These are phyloP conservation scores for Talinum fruticosum DNA, from an alignment of 148 eudicot species.

Conservation along the genomic window DNA sequence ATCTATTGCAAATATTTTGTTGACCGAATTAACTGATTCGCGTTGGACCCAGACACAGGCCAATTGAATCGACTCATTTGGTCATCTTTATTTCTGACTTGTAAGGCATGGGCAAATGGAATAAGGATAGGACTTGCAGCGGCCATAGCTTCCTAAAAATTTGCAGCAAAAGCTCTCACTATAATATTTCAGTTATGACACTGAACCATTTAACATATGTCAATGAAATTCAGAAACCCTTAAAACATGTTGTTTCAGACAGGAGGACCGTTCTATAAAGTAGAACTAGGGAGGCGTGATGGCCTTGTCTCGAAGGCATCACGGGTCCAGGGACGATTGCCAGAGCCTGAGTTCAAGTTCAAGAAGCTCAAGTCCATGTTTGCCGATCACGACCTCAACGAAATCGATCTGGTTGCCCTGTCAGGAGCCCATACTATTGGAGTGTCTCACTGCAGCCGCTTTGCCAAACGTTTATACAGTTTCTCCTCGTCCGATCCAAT, in stretches of 20 bases:
- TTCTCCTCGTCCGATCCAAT: constrained; percentile 38
- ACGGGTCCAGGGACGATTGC: constrained; percentile 39
- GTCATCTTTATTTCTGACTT: too few relatives aligned
- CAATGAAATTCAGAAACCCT: background rate
- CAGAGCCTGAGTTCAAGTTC: constrained; percentile 34
- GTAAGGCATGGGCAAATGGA: too few relatives aligned
- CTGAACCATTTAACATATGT: background rate
- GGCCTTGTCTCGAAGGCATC: constrained; percentile 46
- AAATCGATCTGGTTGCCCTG: constrained; percentile 43
- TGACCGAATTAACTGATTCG: too few relatives aligned
- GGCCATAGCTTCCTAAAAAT: too few relatives aligned
- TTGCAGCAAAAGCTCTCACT: constrained; percentile 9
- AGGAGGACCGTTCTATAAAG: constrained; percentile 46
- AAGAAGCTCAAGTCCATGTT: constrained; percentile 38
- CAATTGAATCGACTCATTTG: too few relatives aligned
- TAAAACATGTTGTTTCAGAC: constrained; percentile 22
- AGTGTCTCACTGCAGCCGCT: constrained; percentile 58
- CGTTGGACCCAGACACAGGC: too few relatives aligned
- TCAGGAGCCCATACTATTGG: constrained; percentile 58
- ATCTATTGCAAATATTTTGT: too few relatives aligned
- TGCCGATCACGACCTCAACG: constrained; percentile 33
- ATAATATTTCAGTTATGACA: background rate
- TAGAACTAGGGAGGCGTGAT: constrained; percentile 51
- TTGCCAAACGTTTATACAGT: constrained; percentile 48
- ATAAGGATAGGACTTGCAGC: too few relatives aligned